Percentiles rank a stretch among this genome's conserved stretches.
Conservation (phyloP, 2,329 filamentous ascomycete species). For the Calonectria honghensis region DNA sequence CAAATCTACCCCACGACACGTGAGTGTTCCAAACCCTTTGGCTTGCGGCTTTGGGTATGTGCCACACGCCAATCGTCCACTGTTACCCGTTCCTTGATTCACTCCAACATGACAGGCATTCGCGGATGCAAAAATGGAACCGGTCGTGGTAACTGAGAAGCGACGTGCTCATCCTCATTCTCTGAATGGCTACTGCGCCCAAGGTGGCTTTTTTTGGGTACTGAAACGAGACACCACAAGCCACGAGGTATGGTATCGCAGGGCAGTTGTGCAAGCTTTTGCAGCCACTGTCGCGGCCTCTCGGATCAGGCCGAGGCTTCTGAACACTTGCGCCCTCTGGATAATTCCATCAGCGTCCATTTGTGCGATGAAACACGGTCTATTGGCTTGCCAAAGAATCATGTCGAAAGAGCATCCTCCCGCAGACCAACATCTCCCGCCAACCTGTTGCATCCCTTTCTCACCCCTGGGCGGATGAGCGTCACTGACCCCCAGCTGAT, state of each 20-base stretch:
- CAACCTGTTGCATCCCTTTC: not conserved
- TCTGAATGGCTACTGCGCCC: slow-evolving; percentile 1
- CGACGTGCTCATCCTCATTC: not conserved
- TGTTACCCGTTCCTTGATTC: slow-evolving; percentile 4
- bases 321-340: slow-evolving; percentile 3
- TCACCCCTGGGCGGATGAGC: not conserved
- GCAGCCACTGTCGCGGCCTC: slow-evolving; percentile 38
- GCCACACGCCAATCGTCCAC: slow-evolving; percentile 1
- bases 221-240: slow-evolving; percentile 35
- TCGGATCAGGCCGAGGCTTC: slow-evolving; percentile 38
- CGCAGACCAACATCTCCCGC: not conserved
- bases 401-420: not conserved
- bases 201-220: slow-evolving; percentile 15
- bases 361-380: not conserved
- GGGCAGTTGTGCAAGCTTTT: slow-evolving; percentile 31
- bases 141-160: not conserved
- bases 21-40: slow-evolving; percentile 5
- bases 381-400: not conserved
- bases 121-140: slow-evolving; percentile 7
- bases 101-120: not conserved
- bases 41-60: slow-evolving; percentile 7
- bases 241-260: slow-evolving; percentile 40
- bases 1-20: not conserved
- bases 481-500: not conserved
- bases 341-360: slow-evolving; percentile 16